Conservation (phyloP, 305 asterid genomes). For the Solanum chacoense region DNA sequence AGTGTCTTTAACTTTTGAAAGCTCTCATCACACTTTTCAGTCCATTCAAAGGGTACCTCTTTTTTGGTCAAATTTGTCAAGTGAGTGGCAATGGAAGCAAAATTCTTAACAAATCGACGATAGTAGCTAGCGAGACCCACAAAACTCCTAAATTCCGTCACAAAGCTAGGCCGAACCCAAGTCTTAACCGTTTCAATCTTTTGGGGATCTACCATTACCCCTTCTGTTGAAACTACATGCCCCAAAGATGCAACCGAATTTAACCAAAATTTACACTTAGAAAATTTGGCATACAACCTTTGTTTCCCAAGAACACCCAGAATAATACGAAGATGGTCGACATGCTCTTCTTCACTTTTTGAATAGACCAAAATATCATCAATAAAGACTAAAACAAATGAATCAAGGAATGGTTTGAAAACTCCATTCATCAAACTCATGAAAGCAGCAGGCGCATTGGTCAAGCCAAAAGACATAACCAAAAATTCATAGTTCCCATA, state of each 20-base stretch:
- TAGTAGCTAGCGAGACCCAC: neutral
- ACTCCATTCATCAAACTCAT: neutral
- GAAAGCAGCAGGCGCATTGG: neutral
- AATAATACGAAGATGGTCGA: neutral
- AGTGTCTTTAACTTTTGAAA: too few relatives aligned
- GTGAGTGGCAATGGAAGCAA: neutral
- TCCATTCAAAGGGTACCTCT: neutral
- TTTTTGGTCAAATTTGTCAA: neutral
- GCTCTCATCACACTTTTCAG: too few relatives aligned
- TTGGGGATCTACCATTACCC: neutral
- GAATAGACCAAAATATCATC: neutral
- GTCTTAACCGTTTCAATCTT: neutral
- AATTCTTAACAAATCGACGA: neutral
- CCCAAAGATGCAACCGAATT: neutral
- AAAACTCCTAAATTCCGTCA: neutral
- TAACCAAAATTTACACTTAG: neutral
- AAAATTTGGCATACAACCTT: neutral
- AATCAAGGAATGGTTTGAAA: neutral
- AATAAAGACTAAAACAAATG: neutral
- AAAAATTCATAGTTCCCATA: too few relatives aligned
- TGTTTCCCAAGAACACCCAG: neutral
- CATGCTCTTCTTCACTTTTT: neutral
- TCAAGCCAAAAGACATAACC: neutral
- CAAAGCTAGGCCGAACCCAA: neutral
- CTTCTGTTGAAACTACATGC: neutral